Evolutionary conservation across 106 monocot genomes (phyloP).

Genomic region (Platanthera guangdongensis): DNA sequence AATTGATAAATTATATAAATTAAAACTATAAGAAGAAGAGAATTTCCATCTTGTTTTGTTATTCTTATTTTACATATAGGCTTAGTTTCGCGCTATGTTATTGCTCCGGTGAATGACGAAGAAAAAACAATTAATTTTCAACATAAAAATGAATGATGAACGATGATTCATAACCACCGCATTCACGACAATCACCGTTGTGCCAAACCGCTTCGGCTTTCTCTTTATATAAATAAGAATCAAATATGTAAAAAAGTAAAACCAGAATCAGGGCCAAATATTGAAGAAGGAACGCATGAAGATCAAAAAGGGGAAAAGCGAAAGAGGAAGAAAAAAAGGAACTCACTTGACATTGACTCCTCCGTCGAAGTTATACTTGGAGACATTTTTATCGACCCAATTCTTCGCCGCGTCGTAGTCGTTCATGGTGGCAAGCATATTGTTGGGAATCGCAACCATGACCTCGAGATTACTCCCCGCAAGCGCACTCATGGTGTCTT

Average conservation of each 20-base stretch:
- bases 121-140: no score
- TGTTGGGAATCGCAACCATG: constrained; percentile 46
- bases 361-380: constrained; percentile 32
- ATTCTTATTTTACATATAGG: no score
- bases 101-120: no score
- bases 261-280: not conserved
- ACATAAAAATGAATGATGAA: no score
- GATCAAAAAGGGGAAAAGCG: not conserved
- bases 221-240: not conserved
- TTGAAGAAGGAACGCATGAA: not conserved
- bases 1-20: no score
- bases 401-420: constrained; percentile 33
- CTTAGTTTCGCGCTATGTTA: no score
- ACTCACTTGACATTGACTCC: constrained; percentile 45
- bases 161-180: no score
- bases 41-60: no score
- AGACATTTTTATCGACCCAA: constrained; percentile 37
- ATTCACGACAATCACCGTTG: no score
- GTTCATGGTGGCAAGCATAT: constrained; percentile 28
- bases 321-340: not conserved
- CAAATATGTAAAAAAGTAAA: not conserved
- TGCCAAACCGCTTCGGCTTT: no score
- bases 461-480: constrained; percentile 36
- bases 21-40: no score
- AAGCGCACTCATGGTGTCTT: constrained; percentile 24